These are phyloP conservation scores for Berberis vulgaris DNA, from an alignment of 164 flowering plant species.

Conservation along the genomic window DNA sequence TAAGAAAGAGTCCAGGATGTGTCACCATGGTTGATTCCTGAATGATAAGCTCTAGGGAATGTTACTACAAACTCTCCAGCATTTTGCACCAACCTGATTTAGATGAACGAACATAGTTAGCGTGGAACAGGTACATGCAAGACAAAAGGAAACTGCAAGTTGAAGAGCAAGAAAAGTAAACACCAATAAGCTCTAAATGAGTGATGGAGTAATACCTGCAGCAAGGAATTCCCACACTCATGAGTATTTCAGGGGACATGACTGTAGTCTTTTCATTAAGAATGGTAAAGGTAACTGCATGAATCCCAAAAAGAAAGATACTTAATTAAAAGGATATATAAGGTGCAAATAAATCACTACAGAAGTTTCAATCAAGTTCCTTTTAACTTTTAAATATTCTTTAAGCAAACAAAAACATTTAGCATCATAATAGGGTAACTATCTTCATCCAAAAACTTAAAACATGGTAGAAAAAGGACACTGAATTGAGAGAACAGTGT, in stretches of 20 bases:
- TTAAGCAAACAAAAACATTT: too few species aligned
- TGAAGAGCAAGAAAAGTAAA: background rate
- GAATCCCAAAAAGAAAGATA: background rate
- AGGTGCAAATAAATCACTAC: too few species aligned
- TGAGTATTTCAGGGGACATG: constrained; percentile 75
- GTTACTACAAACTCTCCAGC: constrained; percentile 97
- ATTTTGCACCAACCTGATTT: constrained; percentile 87
- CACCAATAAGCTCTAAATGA: background rate
- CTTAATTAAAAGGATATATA: too few species aligned
- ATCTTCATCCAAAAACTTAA: too few species aligned
- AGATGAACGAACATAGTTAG: constrained; percentile 12
- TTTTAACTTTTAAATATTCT: too few species aligned
- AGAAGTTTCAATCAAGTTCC: too few species aligned
- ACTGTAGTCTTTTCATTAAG: constrained; percentile 84
- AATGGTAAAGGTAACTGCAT: constrained; percentile 60
- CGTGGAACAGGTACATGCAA: background rate
- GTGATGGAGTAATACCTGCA: constrained; percentile 58
- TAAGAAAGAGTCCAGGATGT: background rate
- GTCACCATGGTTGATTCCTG: constrained; percentile 94
- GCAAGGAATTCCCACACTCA: constrained; percentile 70
- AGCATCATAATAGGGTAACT: too few species aligned
- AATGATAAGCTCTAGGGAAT: constrained; percentile 96
- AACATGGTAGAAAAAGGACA: too few species aligned
- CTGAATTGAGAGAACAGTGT: too few species aligned
- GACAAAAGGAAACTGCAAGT: background rate